Conservation (phyloP, 2,329 filamentous ascomycete genomes). For the Penicillium sclerotiorum region DNA sequence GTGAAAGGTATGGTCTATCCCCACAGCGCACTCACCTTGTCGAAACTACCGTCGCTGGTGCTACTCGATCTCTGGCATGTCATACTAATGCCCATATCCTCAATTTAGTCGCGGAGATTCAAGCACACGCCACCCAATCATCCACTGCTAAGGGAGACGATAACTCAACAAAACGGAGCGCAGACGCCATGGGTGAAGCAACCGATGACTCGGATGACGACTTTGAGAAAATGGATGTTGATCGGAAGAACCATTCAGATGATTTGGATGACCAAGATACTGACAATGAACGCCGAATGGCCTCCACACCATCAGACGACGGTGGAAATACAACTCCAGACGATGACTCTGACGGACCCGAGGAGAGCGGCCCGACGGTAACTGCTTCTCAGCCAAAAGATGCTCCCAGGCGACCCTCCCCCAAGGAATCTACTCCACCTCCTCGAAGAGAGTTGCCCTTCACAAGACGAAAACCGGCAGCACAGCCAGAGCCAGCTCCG, state of each 20-base stretch:
- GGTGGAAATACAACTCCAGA: slow-evolving; percentile 34
- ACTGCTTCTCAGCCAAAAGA: background rate
- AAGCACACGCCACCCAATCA: slow-evolving; percentile 18
- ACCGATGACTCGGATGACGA: slow-evolving; percentile 36
- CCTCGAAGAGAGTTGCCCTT: slow-evolving; percentile 49
- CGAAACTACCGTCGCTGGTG: background rate
- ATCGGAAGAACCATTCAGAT: slow-evolving; percentile 17
- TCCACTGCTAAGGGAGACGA: slow-evolving; percentile 17
- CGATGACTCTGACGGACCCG: slow-evolving; percentile 21
- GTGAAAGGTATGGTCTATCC: slow-evolving; percentile 37
- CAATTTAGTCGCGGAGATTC: slow-evolving; percentile 31
- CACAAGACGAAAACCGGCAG: slow-evolving; percentile 20
- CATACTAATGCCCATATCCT: background rate
- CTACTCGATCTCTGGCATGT: background rate
- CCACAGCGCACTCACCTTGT: background rate
- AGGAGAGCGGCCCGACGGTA: background rate
- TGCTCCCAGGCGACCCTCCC: background rate
- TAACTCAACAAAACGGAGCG: slow-evolving; percentile 32
- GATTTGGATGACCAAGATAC: slow-evolving; percentile 23
- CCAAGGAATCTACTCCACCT: slow-evolving; percentile 30
- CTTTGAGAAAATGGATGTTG: slow-evolving; percentile 43
- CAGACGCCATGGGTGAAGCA: slow-evolving; percentile 19
- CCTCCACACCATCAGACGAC: slow-evolving; percentile 38
- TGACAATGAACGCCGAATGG: slow-evolving; percentile 31
- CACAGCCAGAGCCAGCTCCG: slow-evolving; percentile 7